These are phyloP conservation scores for Trypanosoma avium DNA, from an alignment of 208 protist species.

Conservation along the genomic window DNA sequence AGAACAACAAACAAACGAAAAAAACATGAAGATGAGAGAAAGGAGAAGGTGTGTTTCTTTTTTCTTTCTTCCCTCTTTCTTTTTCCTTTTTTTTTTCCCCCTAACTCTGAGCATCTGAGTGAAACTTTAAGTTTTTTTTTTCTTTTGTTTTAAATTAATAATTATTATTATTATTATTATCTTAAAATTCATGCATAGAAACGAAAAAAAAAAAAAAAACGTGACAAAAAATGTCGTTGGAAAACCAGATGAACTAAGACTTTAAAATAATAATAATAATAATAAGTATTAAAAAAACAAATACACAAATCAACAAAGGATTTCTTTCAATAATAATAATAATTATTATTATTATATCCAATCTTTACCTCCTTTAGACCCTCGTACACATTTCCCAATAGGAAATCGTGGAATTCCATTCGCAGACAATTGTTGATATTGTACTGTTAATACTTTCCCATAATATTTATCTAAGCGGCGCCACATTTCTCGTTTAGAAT, in stretches of 20 bases:
- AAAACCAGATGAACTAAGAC: conserved; percentile 13
- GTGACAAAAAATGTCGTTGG: conserved; percentile 2
- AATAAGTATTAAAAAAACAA: background rate
- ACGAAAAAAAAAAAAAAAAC: conserved; percentile 7
- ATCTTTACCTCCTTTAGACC: conserved; percentile 58
- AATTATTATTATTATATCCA: conserved; percentile 55
- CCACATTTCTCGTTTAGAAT: conserved; percentile 74
- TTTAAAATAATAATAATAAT: background rate
- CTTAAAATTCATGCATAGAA: conserved; percentile 13
- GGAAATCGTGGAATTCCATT: conserved; percentile 88
- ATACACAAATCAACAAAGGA: conserved; percentile 23
- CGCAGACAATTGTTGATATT: conserved; percentile 80
- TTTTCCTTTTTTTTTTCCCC: no score
- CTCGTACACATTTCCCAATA: conserved; percentile 78
- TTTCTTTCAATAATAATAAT: background rate
- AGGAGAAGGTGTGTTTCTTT: background rate
- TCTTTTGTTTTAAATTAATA: conserved; percentile 8
- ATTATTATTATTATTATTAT: no score
- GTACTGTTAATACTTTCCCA: conserved; percentile 87
- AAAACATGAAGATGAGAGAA: conserved; percentile 9
- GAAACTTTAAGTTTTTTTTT: no score
- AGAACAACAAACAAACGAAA: background rate
- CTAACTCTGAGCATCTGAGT: no score
- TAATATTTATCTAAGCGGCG: conserved; percentile 42
- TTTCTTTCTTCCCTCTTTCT: background rate